phyloP scores from a whole-genome alignment of 192 early-diverging fungal species.

The Piromyces finnis region DNA sequence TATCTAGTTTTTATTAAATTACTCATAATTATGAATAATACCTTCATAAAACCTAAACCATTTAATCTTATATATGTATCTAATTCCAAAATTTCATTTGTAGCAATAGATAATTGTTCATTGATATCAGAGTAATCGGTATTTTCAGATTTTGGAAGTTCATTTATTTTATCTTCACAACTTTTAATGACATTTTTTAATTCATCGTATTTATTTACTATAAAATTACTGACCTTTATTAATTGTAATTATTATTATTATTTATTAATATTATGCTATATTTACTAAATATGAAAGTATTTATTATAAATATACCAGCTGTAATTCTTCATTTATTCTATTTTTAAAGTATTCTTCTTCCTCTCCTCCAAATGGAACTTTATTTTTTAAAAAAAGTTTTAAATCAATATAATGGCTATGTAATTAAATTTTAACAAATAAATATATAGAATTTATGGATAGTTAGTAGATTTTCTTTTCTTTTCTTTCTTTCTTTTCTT shows the following conservation, averaged over 20 bases:
- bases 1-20: too few species aligned
- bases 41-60: background rate
- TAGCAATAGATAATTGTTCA: background rate
- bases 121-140: background rate
- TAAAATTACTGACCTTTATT: background rate
- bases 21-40: background rate
- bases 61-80: background rate
- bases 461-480: too few species aligned
- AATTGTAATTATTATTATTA: too few species aligned
- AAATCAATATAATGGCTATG: background rate
- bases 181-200: background rate
- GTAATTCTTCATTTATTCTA: background rate
- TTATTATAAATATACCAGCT: background rate
- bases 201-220: background rate
- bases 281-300: too few species aligned
- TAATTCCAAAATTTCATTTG: background rate
- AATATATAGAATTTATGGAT: too few species aligned
- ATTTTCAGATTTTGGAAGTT: background rate
- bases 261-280: background rate
- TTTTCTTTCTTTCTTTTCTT: too few species aligned
- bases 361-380: background rate
- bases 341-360: background rate
- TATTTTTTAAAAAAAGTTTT: background rate
- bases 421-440: background rate
- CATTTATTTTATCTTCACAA: background rate